Base-by-base conservation (phyloP, 1,284 basidiomycete genomes). In the Volvariella surrecta region DNA sequence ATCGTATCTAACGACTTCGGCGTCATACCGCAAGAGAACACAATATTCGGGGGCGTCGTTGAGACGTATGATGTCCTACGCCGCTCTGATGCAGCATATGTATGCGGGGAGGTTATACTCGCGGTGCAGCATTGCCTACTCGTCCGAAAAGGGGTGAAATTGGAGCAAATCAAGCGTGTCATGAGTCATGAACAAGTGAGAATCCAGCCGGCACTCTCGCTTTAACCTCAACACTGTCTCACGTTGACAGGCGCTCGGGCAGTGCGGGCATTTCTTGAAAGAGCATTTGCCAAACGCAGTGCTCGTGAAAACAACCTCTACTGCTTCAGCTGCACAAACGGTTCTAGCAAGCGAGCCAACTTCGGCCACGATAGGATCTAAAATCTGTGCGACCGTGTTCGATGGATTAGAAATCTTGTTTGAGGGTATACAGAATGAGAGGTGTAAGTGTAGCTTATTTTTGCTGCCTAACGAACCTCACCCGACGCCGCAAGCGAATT, bases 161-260 rank as follows among this genome's bases (percentile, higher is more conserved):
- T 76, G 15, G 58, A 66, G 40, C 62, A 78, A 42, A 68, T 86
- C 15, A 63, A 67, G 44, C 63, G 60, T 42, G 67, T 88, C 9
- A 54, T 84, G 50, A 88, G 85, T 59, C 84, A 88, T 50, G 85
- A 87, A 55, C 85, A 88, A 66, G 84, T 82, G 43, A 42, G 64
- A n/a, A n/a, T n/a, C n/a, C n/a, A n/a, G n/a, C n/a, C n/a, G n/a
- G 24, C 42, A 22, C 24, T n/a, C 40, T 7, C 18, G 22, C 19
- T 16, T 38, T 4, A 50, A n/a, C 19, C 38, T 37, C 35, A 38
- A 17, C 10, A 3, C 37, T 24, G 17, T 32, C 43, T 43, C 37
- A 32, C 24, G 8, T 34, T 34, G 32, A 10, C 51, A 89, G 85
- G 85, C 85, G 11, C 59, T 89, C 17, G 85, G 85, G n/a, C 85